Evolutionary conservation across 768 basidiomycete genomes (phyloP).

Genomic region (Tylopilus sp.): DNA sequence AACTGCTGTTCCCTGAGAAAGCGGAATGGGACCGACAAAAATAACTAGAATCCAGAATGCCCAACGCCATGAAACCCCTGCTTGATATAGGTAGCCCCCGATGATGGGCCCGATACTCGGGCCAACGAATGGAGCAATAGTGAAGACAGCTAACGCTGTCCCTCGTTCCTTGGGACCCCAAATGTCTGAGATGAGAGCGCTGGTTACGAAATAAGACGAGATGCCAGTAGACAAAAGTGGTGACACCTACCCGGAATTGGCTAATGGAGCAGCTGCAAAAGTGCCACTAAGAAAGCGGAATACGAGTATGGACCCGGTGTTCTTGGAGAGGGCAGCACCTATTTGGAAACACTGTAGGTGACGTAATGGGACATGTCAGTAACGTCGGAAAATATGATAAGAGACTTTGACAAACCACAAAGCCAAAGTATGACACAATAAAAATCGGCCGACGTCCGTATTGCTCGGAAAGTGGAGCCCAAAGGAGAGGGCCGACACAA

Average conservation of each 20-base stretch:
- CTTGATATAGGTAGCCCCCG: constrained; percentile 40
- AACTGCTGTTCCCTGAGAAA: not conserved
- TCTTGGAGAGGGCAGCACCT: constrained; percentile 58
- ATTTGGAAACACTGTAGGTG: constrained; percentile 52
- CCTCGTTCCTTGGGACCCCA: constrained; percentile 63
- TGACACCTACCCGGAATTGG: constrained; percentile 57
- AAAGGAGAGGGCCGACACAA: constrained; percentile 58
- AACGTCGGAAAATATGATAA: not conserved
- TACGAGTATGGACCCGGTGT: constrained; percentile 59
- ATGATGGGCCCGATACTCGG: constrained; percentile 58
- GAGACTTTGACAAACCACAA: constrained; percentile 38
- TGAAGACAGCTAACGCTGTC: constrained; percentile 63
- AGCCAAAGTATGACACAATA: constrained; percentile 52
- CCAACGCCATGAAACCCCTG: constrained; percentile 57
- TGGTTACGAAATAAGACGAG: constrained; percentile 12
- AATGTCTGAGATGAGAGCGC: constrained; percentile 54
- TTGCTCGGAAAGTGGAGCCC: constrained; percentile 53
- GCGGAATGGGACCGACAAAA: constrained; percentile 41
- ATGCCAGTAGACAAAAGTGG: not conserved
- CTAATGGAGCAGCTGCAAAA: constrained; percentile 66
- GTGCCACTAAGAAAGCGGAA: constrained; percentile 70
- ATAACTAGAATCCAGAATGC: constrained; percentile 62
- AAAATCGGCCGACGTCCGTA: constrained; percentile 62
- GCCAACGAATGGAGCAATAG: constrained; percentile 64
- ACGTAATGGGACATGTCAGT: not conserved